Evolutionary conservation across 352 stramenopile genomes (phyloP), one percentile per base, ranked within the genome.

Genomic region (Pseudoperonospora humuli): DNA sequence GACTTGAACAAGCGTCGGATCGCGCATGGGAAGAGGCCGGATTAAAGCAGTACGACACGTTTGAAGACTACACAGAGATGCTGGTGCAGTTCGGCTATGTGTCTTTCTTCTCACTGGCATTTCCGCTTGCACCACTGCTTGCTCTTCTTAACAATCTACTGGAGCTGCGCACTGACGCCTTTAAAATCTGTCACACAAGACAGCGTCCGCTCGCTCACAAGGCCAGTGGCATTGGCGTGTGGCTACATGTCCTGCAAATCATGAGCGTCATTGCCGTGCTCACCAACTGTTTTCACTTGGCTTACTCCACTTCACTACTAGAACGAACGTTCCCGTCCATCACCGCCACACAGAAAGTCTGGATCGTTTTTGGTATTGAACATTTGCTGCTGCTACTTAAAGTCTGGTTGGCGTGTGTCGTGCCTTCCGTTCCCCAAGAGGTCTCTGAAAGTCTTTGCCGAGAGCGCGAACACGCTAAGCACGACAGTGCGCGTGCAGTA

Each of bases 41-140:
- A 45, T 67, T 96, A 11, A 79, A 86, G 52, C 54, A 68, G 28
- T 95, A 98, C 64, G 87, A 97, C 48, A 96, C 84, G 55, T 98
- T 98, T 57, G 84, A 95, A 20, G 91, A 97, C 54, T 97, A 97
- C 58, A 91, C 95, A 7, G 78, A 90, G 58, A 87, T 93, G 74
- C 54, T 97, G 31, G 91, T 97, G 43, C 90, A 97, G 57, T 97
- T 98, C 56, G 88, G 87, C 28, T 97, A 96, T 61, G 90, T 97
- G 26, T 93, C 86, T 14, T 97, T 96, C 56, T 98, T 98, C 65
- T 97, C 86, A 36, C 63, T 96, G 10, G 82, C 95, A 2, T 86
- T 98, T 32, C 91, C 93, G n/a, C 78, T 97, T n/a, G 95, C 88
- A 7, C 91, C 93, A 29, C 54, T 97, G 9, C 79, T 98, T 10